phyloP scores from a whole-genome alignment of 2,329 filamentous ascomycete genomes.

The Thermoascus crustaceus region DNA sequence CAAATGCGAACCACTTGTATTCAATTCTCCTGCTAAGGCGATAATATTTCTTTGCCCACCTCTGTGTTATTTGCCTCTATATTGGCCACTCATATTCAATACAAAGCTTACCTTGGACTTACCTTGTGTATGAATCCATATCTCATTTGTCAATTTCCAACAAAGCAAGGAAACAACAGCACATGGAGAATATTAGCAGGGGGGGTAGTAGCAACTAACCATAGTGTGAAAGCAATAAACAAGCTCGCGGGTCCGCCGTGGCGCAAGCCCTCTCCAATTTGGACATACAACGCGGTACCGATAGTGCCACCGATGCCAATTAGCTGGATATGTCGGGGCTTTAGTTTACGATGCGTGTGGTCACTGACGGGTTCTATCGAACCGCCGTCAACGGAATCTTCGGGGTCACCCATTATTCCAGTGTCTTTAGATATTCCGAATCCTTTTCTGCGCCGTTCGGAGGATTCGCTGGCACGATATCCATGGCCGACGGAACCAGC shows the following conservation, averaged over 20 bases:
- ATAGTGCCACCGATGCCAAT: slow-evolving; percentile 42
- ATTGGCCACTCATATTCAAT: no score
- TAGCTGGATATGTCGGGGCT: slow-evolving; percentile 39
- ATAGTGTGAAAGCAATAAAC: slow-evolving; percentile 39
- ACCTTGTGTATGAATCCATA: background rate
- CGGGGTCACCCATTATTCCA: slow-evolving; percentile 10
- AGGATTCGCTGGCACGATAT: slow-evolving; percentile 7
- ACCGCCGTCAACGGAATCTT: slow-evolving; percentile 16
- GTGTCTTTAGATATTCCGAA: slow-evolving; percentile 13
- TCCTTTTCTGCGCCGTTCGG: slow-evolving; percentile 7
- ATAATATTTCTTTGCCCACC: no score
- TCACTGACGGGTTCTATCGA: slow-evolving; percentile 20
- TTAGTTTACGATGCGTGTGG: slow-evolving; percentile 34
- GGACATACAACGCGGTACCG: slow-evolving; percentile 36
- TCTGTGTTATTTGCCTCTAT: no score
- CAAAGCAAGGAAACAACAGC: slow-evolving; percentile 3
- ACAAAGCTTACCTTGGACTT: background rate
- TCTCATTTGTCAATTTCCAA: background rate
- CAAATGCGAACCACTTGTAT: background rate
- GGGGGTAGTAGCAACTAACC: slow-evolving; percentile 25
- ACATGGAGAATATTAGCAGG: slow-evolving; percentile 1
- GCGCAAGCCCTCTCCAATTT: slow-evolving; percentile 33
- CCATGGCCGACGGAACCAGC: slow-evolving; percentile 10
- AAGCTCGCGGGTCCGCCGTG: slow-evolving; percentile 37
- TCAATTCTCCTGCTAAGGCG: background rate